These are phyloP conservation scores for Magnaporthiopsis incrustans DNA, from an alignment of 2,329 filamentous ascomycete genomes.

Conservation along the genomic window DNA sequence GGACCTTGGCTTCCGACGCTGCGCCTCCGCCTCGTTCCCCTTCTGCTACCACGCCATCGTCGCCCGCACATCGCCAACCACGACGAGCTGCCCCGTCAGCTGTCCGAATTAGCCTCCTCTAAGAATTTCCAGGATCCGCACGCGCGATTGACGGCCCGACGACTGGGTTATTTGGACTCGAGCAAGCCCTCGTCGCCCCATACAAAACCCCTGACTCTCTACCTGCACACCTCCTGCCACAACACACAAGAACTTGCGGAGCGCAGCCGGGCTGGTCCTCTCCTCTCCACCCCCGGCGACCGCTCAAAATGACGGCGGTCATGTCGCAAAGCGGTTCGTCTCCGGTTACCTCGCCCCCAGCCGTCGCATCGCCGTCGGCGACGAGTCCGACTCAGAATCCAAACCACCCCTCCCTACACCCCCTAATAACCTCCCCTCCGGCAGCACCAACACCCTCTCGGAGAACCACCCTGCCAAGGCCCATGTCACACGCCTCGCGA, in stretches of 20 bases:
- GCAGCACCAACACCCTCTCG: conserved; percentile 27
- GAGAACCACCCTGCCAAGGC: conserved; percentile 53
- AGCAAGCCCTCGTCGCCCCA: conserved; percentile 2
- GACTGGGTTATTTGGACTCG: neutral
- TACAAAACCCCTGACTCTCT: neutral
- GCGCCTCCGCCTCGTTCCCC: neutral
- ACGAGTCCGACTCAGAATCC: conserved; percentile 32
- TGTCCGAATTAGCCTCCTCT: neutral
- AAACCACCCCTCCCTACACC: conserved; percentile 46
- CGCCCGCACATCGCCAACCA: neutral
- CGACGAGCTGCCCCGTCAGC: neutral
- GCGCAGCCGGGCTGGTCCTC: neutral
- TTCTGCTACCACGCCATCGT: neutral
- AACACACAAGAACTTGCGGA: neutral
- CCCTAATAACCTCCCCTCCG: conserved; percentile 48
- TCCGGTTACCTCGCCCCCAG: conserved; percentile 44
- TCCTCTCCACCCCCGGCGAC: neutral
- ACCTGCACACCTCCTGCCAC: neutral
- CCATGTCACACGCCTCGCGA: conserved; percentile 70
- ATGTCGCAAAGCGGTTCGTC: conserved; percentile 48
- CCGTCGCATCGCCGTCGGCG: conserved; percentile 27
- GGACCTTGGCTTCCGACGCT: neutral
- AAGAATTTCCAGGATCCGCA: neutral
- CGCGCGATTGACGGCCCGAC: conserved; percentile 3
- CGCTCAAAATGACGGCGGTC: conserved; percentile 36